These are phyloP conservation scores for Ramichloridium luteum DNA, from an alignment of 2,329 filamentous ascomycete genomes.

Conservation along the genomic window DNA sequence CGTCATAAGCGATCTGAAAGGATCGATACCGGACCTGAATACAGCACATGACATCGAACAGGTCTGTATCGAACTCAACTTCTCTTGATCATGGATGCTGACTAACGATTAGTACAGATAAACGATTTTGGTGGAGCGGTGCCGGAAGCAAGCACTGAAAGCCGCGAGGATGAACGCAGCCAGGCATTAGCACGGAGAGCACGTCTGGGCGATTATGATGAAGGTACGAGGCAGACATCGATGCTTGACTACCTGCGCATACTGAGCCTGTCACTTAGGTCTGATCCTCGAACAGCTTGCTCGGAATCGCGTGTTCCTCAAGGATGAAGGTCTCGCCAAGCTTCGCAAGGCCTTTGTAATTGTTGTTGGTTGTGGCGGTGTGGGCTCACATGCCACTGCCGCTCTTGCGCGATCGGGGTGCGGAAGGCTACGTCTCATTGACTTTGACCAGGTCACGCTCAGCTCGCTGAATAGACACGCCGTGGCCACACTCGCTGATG, in stretches of 20 bases:
- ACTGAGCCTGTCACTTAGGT: slow-evolving; percentile 37
- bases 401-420: slow-evolving; percentile 83
- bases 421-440: slow-evolving; percentile 73
- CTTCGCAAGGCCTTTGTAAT: slow-evolving; percentile 74
- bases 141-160: slow-evolving; percentile 25
- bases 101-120: slow-evolving; percentile 38
- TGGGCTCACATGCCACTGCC: slow-evolving; percentile 82
- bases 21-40: slow-evolving; percentile 46
- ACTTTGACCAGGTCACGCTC: slow-evolving; percentile 95
- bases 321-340: slow-evolving; percentile 64
- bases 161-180: slow-evolving; percentile 45
- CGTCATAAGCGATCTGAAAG: slow-evolving; percentile 46
- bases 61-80: slow-evolving; percentile 28
- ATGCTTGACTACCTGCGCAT: slow-evolving; percentile 3
- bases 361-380: slow-evolving; percentile 85
- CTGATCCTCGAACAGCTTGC: slow-evolving; percentile 90
- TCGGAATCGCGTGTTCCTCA: slow-evolving; percentile 83
- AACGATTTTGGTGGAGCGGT: slow-evolving; percentile 49
- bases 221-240: slow-evolving; percentile 31
- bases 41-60: slow-evolving; percentile 39
- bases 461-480: slow-evolving; percentile 94
- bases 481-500: slow-evolving; percentile 84
- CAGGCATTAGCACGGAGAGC: slow-evolving; percentile 48
- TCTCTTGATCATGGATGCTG: slow-evolving; percentile 17
- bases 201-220: slow-evolving; percentile 51